Evolutionary conservation across 1,139 yeast species (phyloP), one percentile per base, ranked within the genome.

Genomic region (Yarrowia galli): DNA sequence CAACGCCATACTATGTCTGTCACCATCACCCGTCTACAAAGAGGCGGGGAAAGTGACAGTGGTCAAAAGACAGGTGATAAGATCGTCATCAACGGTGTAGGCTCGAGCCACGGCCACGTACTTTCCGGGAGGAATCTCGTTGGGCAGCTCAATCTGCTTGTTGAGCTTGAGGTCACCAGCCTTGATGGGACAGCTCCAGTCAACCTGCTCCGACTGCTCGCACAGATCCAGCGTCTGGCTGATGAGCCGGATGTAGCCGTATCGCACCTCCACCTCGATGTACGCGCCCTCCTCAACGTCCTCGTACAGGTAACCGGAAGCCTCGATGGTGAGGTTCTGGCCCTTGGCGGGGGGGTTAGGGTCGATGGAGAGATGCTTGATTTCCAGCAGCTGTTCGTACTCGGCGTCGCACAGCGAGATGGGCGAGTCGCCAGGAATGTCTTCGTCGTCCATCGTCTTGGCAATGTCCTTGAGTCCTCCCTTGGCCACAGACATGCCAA

Each of bases 71-170:
- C 99, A 95, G 42, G 97, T 88, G 72, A 95, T 87, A 71, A 89
- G 84, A 64, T 85, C 87, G 73, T 91, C 97, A 68, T 90, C 92
- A 66, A 81, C 86, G 58, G 97, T 92, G 80, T 85, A 95, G 6
- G 98, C 99, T 75, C 95, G 86, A 22, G 98, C 98, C 70, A 84
- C 82, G 65, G 93, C 97, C 54, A 85, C 80, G 80, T 95, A 95
- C 77, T 85, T 89, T 56, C 98, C 99, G 36, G 98, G 97, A 69
- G 99, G 98, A 32, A 93, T 97, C 78, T 92, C 96, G n/a, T 83
- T 81, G 22, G 99, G 99, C 71, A 95, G 86, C 73, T 88, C 93
- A 42, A 95, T 96, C 60, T 81, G 79, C 79, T 92, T 92, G 45
- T 83, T 79, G 70, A 95, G 80, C 67, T 81, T 80, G 73, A 91